Percentiles rank a stretch among this genome's conserved stretches.
These are phyloP conservation scores for Boletus sp. DNA, from an alignment of 768 basidiomycete species.

Conservation along the genomic window DNA sequence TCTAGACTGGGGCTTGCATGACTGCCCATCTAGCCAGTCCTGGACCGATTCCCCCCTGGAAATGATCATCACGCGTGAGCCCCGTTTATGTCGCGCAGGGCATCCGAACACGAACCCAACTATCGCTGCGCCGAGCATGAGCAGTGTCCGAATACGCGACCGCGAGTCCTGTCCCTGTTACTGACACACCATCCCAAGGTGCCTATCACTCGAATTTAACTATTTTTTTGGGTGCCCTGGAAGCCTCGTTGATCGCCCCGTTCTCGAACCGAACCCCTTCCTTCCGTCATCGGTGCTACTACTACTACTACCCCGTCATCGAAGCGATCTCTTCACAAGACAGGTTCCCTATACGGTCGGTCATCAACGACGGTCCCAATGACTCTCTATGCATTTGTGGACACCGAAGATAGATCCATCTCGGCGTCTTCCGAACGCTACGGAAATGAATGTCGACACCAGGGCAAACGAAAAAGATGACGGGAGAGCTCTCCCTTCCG, in stretches of 20 bases:
- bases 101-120: neutral
- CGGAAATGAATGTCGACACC: slow-evolving; percentile 3
- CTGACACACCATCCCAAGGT: neutral
- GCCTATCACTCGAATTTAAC: neutral
- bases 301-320: neutral
- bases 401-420: neutral
- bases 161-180: neutral
- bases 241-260: slow-evolving; percentile 15
- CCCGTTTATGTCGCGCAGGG: neutral
- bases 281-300: neutral
- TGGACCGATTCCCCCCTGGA: slow-evolving; percentile 1
- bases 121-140: too few relatives aligned
- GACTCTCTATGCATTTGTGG: neutral
- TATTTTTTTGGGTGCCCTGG: slow-evolving; percentile 10
- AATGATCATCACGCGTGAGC: neutral
- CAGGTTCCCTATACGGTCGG: neutral
- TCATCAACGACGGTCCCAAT: neutral
- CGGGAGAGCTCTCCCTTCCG: neutral
- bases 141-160: neutral
- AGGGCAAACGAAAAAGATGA: neutral
- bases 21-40: neutral
- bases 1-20: slow-evolving; percentile 17
- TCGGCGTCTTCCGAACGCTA: neutral
- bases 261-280: neutral
- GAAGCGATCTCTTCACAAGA: too few relatives aligned